Base-by-base conservation (phyloP, 176 grass and related monocot species). In the Dactylis glomerata region DNA sequence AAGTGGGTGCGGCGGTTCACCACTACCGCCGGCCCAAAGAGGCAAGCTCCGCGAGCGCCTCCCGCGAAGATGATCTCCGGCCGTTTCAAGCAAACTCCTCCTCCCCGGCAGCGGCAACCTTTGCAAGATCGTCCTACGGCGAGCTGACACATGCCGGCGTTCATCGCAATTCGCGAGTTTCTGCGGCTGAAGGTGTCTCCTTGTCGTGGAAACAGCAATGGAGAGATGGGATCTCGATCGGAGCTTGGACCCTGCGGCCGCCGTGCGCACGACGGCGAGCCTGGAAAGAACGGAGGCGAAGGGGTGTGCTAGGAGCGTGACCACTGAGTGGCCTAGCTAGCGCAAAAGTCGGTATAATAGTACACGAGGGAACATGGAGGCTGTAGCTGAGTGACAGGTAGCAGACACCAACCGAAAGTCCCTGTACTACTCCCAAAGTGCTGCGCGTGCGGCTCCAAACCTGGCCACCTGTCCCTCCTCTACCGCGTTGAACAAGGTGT, bases 381-480 rank as follows among this genome's bases (percentile, higher is more conserved):
- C 83, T 17, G 38, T 82, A 80, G 50, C 65, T 0, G 88, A 20
- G 79, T 47, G 88, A 90, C 88, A 90, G 65, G 88, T 90, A 49
- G 88, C 84, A 15, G 9, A 30, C 15, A 16, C 5, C 68, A 36
- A 44, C 88, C 88, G 84, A 90, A 90, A 90, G 88, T 32, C 1
- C 8, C 52, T 78, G 83, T 10, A 17, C 83, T 52, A 3, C 10
- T 5, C 19, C 24, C 63, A 1, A 22, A 76, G 77, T 81, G 87
- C 32, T 42, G 69, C 9, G 41, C 69, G 1, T 78, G 83, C 81
- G 88, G 64, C 8, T 34, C 45, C 52, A 1, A 10, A 12, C 54
- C 8, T 1, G 10, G 88, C 67, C 79, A 86, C 32, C 22, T 83
- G 83, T 82, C 73, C 71, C 59, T 30, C n/a, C 38, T 6, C 37